Base-by-base conservation (phyloP, 768 basidiomycete genomes). In the Russula foetens region DNA sequence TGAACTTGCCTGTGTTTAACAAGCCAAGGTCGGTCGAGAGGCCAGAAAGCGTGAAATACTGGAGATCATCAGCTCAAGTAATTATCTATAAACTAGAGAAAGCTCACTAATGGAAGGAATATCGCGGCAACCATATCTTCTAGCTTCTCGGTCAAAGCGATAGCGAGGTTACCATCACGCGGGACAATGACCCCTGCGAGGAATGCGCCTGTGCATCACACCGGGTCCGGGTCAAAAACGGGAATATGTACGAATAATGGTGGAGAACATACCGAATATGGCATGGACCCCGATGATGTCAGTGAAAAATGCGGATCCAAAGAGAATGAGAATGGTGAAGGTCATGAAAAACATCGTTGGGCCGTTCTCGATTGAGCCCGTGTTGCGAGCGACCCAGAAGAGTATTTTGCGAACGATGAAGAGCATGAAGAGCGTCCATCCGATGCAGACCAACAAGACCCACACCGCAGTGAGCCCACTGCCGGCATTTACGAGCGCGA, bases 1-100 rank as follows among this genome's bases (percentile, higher is more conserved):
- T 23, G 56, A 11, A 62, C 72, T 29, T 60, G 78, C 93, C 93
- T 26, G 85, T 76, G 70, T 98, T 75, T 11, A 99, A 76, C 21
- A 98, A 75, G 0, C 90, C 88, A 3, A 99, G 78, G 73, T 99
- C 77, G 1, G 97, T 98, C 19, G 85, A 87, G 24, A 98, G 77
- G 1, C 96, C 97, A 0, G 92, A 95, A 4, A 94, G 72, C 0
- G 94, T 91, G 68, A 98, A 98, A 75, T 98, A 98, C 85, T 91
- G 53, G 17, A 26, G 28, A 39, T 12, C 4, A 17, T 55, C 29
- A n/a, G 33, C 33, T 51, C 28, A 67, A 39, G 46, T 43, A 52
- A 41, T 4, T 17, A 41, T 4, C 19, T 23, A 41, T 31, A 48
- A 51, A 19, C 7, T 23, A 26, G 53, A 43, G 12, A 26, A 24